Evolutionary conservation across 805 yeast genomes (phyloP).

Genomic region (Spathaspora sp.): DNA sequence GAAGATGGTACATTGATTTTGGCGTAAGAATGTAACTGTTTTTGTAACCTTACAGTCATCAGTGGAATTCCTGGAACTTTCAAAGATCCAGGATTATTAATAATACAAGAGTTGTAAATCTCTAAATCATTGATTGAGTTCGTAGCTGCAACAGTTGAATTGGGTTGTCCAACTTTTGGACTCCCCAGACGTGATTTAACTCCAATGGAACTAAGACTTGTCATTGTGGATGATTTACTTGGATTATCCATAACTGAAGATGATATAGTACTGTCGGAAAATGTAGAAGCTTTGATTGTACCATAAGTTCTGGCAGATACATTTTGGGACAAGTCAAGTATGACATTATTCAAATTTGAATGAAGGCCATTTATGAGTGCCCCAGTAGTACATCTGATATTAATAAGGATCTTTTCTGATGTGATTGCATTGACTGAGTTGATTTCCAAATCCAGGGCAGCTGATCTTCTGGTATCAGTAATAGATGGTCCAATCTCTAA

Average conservation of each 20-base stretch:
- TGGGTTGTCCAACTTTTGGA: background rate
- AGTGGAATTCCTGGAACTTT: background rate
- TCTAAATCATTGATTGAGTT: background rate
- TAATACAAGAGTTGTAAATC: slow-evolving; percentile 9
- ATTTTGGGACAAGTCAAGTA: slow-evolving; percentile 17
- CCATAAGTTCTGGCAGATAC: slow-evolving; percentile 2
- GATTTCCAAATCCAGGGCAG: slow-evolving; percentile 39
- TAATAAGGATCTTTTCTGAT: slow-evolving; percentile 21
- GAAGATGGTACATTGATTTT: slow-evolving; percentile 33
- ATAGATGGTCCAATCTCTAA: slow-evolving; percentile 21
- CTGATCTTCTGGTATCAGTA: slow-evolving; percentile 27
- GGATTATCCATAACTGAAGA: slow-evolving; percentile 37
- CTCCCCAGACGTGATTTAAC: slow-evolving; percentile 5
- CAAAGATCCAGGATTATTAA: slow-evolving; percentile 4
- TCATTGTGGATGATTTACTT: slow-evolving; percentile 22
- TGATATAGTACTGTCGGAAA: slow-evolving; percentile 26
- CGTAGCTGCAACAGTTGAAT: background rate
- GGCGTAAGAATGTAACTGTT: slow-evolving; percentile 26
- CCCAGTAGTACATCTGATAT: slow-evolving; percentile 31
- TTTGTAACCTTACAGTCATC: slow-evolving; percentile 36
- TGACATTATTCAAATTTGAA: slow-evolving; percentile 23
- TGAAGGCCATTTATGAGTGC: slow-evolving; percentile 21
- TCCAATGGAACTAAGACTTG: slow-evolving; percentile 15
- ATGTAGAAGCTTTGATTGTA: slow-evolving; percentile 8
- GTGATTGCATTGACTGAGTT: slow-evolving; percentile 29